Base-by-base conservation (phyloP, 1,284 basidiomycete species). In the Rhodotorula sp. region DNA sequence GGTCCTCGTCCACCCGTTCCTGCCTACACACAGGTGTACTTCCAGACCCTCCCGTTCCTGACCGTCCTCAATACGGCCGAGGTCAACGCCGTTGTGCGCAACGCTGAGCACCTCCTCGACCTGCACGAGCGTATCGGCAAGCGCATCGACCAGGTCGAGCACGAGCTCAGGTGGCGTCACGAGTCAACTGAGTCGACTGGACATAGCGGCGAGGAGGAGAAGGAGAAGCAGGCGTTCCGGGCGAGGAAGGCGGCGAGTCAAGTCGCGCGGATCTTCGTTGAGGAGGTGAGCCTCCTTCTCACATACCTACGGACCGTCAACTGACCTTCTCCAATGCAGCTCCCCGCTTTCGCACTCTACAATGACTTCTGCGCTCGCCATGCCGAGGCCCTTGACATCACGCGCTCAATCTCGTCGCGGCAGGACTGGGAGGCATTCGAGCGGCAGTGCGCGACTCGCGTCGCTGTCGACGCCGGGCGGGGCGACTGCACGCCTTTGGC, bases 351-450 rank as follows among this genome's bases (percentile, higher is more conserved):
- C 77, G 84, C 86, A 67, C 85, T 88, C 2, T 97, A 97, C 82
- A 87, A 92, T 80, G 82, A 85, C 17, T 96, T 92, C 78, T 96
- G 93, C 78, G 87, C 91, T 0, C 89, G 89, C 1, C 92, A 96
- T 78, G 87, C 88, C 61, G 89, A 91, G 75, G 92, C 92, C 0
- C 83, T 89, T 61, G 88, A 90, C 68, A 79, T 92, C 21, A 84
- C 93, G 2, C 86, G 89, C 68, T 86, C 85, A 57, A 84, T 88
- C 14, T 86, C 88, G 62, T 68, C 78, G 10, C 78, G 81, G 1
- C 77, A 85, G 0, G 91, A 93, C 78, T 94, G 92, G 88, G 88
- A 90, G 46, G 84, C 86, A 16, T 95, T 89, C 78, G 93, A 96
- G 79, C 87, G 89, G 66, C 87, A 86, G 17, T 95, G 89, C 49